Evolutionary conservation across 257 asterid species (phyloP).

Genomic region (Nicotiana otophora): DNA sequence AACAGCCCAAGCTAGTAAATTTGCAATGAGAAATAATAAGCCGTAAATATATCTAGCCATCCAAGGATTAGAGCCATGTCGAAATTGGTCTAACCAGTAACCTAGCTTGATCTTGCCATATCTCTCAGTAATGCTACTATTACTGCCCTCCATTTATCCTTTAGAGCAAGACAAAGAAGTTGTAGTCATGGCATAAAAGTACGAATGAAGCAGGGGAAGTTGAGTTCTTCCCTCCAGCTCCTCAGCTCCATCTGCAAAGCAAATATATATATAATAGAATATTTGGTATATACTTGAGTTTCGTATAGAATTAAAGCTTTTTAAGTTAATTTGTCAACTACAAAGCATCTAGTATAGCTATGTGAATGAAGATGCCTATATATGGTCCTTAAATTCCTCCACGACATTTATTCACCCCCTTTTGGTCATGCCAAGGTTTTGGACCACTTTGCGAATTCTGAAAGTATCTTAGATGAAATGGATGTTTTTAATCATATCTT

Average conservation of each 20-base stretch:
- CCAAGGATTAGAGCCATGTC: conserved; percentile 52
- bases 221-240: conserved; percentile 12
- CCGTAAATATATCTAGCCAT: conserved; percentile 52
- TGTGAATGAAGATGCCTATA: not conserved
- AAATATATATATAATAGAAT: not conserved
- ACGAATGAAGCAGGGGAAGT: conserved; percentile 12
- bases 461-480: not conserved
- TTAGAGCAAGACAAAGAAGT: conserved; percentile 4
- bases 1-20: conserved; percentile 50
- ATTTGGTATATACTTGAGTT: not conserved
- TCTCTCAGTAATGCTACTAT: conserved; percentile 13
- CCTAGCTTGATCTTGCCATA: conserved; percentile 34
- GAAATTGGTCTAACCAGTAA: conserved; percentile 44
- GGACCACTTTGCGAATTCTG: not conserved
- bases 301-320: not conserved
- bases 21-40: conserved; percentile 35
- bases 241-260: conserved; percentile 20
- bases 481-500: not conserved
- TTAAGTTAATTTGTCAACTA: not conserved
- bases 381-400: not conserved
- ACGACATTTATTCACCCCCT: not conserved
- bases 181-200: conserved; percentile 17
- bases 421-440: not conserved
- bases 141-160: conserved; percentile 29
- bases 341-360: not conserved